These are phyloP conservation scores for Thalassiosira exigua DNA, from an alignment of 352 stramenopile genomes.

Conservation along the genomic window DNA sequence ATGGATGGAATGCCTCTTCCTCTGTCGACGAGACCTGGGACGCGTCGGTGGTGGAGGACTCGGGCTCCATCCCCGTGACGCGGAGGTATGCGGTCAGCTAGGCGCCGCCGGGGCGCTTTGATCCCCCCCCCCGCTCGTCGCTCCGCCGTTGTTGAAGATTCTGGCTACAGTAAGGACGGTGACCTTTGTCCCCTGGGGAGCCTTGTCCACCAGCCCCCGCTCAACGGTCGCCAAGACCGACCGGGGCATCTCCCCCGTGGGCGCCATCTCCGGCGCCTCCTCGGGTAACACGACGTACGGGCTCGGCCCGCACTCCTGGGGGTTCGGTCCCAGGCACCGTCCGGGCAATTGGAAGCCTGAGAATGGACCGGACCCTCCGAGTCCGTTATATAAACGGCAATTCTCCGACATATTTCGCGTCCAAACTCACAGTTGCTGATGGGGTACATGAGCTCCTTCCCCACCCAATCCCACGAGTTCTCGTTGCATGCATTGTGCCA, in stretches of 20 bases:
- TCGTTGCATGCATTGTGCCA: no score
- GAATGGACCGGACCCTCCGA: conserved; percentile 34
- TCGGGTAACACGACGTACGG: conserved; percentile 96
- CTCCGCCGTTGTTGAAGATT: conserved; percentile 90
- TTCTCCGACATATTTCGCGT: no score
- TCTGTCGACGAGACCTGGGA: conserved; percentile 95
- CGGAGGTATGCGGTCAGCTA: conserved; percentile 94
- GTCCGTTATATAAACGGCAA: no score
- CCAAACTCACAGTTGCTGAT: no score
- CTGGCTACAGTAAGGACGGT: conserved; percentile 95
- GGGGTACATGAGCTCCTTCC: no score
- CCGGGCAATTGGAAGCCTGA: conserved; percentile 36
- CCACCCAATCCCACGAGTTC: no score
- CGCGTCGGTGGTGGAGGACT: conserved; percentile 91
- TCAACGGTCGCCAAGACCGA: conserved; percentile 94
- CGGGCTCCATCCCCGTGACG: conserved; percentile 94
- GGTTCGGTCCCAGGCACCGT: conserved; percentile 47
- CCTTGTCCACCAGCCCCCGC: conserved; percentile 93
- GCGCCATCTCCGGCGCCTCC: conserved; percentile 93
- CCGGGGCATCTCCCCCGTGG: conserved; percentile 98
- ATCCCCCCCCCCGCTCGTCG: conserved; percentile 48
- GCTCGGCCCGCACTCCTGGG: conserved; percentile 70
- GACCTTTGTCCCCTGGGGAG: conserved; percentile 94
- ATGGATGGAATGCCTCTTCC: conserved; percentile 97
- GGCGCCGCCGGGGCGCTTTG: conserved; percentile 69